These are phyloP conservation scores for Aphanocladium album DNA, from an alignment of 2,329 filamentous ascomycete genomes.

Conservation along the genomic window DNA sequence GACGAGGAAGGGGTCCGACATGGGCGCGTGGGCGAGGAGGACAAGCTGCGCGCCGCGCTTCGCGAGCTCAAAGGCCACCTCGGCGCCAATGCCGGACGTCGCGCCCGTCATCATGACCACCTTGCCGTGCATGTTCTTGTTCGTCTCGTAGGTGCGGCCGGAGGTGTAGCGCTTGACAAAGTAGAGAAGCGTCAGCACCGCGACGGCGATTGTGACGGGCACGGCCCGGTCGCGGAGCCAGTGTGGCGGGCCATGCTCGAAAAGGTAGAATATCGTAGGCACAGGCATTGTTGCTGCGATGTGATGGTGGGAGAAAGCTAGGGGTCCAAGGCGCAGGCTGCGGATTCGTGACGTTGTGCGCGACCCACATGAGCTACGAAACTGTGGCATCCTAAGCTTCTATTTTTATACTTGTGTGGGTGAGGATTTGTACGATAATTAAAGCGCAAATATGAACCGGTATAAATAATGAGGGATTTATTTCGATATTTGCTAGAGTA, in stretches of 20 bases:
- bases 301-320: not conserved
- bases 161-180: constrained; percentile 69
- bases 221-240: constrained; percentile 43
- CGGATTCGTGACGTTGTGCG: not conserved
- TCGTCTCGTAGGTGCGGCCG: constrained; percentile 68
- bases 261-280: constrained; percentile 42
- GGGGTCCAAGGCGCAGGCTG: not conserved
- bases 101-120: constrained; percentile 92
- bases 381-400: too few relatives aligned
- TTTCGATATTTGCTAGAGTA: too few relatives aligned
- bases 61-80: constrained; percentile 69
- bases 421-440: not conserved
- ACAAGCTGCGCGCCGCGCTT: constrained; percentile 82
- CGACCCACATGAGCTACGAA: constrained; percentile 3
- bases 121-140: constrained; percentile 86
- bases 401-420: not conserved
- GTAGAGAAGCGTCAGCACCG: constrained; percentile 34
- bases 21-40: constrained; percentile 76
- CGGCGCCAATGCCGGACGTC: constrained; percentile 85
- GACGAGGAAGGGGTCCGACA: constrained; percentile 80
- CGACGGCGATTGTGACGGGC: constrained; percentile 35
- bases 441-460: too few relatives aligned
- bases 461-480: too few relatives aligned
- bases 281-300: constrained; percentile 41
- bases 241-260: constrained; percentile 44